Percentiles rank a stretch among this genome's conserved stretches.
Conservation (phyloP, 371 early-diverging fungal genomes). For the Nosema muscidifuracis region DNA sequence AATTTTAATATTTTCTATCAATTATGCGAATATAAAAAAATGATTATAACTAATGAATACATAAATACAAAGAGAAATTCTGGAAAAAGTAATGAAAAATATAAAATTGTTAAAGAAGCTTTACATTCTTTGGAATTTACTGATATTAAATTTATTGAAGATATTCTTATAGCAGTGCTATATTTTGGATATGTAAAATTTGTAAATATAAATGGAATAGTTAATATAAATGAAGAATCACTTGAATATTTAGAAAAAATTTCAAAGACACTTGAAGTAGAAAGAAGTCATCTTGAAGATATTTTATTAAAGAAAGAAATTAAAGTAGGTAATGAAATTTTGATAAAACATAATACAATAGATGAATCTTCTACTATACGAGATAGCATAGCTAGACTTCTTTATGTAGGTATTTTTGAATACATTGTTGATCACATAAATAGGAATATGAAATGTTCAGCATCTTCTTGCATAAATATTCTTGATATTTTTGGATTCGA, state of each 20-base stretch:
- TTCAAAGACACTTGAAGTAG: conserved; percentile 18
- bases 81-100: conserved; percentile 67
- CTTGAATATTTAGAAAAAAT: conserved; percentile 8
- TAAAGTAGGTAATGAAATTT: conserved; percentile 68
- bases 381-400: conserved; percentile 71
- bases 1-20: conserved; percentile 78
- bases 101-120: conserved; percentile 63
- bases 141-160: conserved; percentile 67
- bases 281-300: conserved; percentile 37
- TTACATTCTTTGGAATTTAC: conserved; percentile 69
- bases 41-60: conserved; percentile 21
- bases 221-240: conserved; percentile 1
- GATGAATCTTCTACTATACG: conserved; percentile 57
- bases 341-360: conserved; percentile 65
- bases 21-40: conserved; percentile 25
- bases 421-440: conserved; percentile 52
- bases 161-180: conserved; percentile 64
- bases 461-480: conserved; percentile 62
- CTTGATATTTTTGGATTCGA: conserved; percentile 72
- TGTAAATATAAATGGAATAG: background rate
- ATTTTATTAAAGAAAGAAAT: conserved; percentile 42
- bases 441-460: conserved; percentile 8
- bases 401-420: conserved; percentile 61
- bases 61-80: conserved; percentile 64
- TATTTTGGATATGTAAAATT: conserved; percentile 48